phyloP scores from a whole-genome alignment of 164 flowering plant genomes.

The Liquidambar formosana region DNA sequence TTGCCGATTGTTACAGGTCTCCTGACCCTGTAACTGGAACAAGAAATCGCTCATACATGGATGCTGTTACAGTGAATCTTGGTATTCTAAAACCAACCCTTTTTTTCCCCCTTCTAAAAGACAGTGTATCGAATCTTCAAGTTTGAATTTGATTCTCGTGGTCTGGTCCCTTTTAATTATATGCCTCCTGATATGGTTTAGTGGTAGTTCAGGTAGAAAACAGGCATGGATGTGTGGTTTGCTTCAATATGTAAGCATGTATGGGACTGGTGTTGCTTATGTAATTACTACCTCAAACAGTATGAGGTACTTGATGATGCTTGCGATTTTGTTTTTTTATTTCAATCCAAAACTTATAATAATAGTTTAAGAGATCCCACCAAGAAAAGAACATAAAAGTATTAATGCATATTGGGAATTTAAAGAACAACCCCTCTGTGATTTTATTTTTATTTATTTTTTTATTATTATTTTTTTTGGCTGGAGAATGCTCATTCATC shows the following conservation, averaged over 20 bases:
- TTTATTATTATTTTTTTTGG: no score
- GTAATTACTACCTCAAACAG: slow-evolving; percentile 51
- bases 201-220: slow-evolving; percentile 30
- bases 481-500: no score
- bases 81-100: slow-evolving; percentile 21
- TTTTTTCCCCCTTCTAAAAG: no score
- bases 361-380: no score
- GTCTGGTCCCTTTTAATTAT: not conserved
- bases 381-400: not conserved
- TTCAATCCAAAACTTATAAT: no score
- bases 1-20: slow-evolving; percentile 46
- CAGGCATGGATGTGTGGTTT: slow-evolving; percentile 36
- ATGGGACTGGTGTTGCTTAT: slow-evolving; percentile 54
- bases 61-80: slow-evolving; percentile 40
- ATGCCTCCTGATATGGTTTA: slow-evolving; percentile 2
- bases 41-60: slow-evolving; percentile 49
- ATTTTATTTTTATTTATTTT: no score
- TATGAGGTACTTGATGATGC: slow-evolving; percentile 41
- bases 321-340: no score
- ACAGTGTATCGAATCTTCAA: not conserved
- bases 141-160: not conserved
- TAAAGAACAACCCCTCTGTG: no score
- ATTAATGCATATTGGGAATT: not conserved
- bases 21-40: slow-evolving; percentile 44
- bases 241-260: slow-evolving; percentile 43